Conservation (phyloP, 768 basidiomycete genomes). For the Amanita rubescens region DNA sequence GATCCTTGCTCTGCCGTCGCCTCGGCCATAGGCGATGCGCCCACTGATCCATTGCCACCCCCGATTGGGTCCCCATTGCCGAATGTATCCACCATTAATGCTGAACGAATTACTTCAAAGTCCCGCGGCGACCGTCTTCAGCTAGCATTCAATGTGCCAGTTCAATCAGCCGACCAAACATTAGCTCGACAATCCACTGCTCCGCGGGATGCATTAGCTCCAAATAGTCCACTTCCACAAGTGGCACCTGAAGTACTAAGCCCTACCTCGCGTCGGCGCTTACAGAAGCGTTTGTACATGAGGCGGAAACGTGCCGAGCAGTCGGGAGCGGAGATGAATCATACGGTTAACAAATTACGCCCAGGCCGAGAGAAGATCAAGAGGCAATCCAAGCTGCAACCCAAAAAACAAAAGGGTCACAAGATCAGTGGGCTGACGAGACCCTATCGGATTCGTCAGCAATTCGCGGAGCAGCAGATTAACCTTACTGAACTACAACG, state of each 20-base stretch:
- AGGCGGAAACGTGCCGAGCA: constrained; percentile 55
- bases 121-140: background rate
- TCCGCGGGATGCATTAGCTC: background rate
- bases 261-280: constrained; percentile 45
- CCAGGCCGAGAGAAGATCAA: constrained; percentile 26
- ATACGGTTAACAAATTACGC: constrained; percentile 25
- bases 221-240: background rate
- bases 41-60: background rate
- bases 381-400: constrained; percentile 13
- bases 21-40: background rate
- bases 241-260: constrained; percentile 14
- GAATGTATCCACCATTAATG: background rate
- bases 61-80: background rate
- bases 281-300: constrained; percentile 64
- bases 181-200: background rate
- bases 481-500: constrained; percentile 33
- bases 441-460: constrained; percentile 35
- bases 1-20: background rate
- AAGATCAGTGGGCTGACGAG: constrained; percentile 35
- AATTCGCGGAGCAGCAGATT: constrained; percentile 38
- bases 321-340: constrained; percentile 26
- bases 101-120: background rate
- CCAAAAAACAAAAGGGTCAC: background rate
- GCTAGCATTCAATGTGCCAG: background rate
- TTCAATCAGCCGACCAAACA: background rate